Evolutionary conservation across 192 early-diverging fungal species (phyloP), one percentile per base, ranked within the genome.

Genomic region (Podochytrium sp.): DNA sequence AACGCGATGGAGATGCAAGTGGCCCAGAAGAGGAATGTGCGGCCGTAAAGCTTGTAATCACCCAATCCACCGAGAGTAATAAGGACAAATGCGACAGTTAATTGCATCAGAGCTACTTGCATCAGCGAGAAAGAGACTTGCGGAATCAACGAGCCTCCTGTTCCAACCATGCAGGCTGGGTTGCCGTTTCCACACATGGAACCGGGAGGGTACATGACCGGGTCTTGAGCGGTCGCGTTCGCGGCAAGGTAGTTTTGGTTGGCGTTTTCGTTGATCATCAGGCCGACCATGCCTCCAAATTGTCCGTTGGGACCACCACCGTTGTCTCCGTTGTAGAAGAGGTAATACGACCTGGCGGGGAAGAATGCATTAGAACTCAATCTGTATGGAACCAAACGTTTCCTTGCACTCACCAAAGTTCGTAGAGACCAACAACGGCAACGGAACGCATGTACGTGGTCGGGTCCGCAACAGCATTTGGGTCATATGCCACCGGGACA

Each of bases 301-400:
- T 39, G n/a, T 25, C 56, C 53, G 70, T 71, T 71, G 14, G 55
- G 70, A 50, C 55, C 70, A 60, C 70, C 70, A 18, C 66, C 66
- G 58, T 58, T 61, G 39, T 71, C 57, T 43, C 70, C 70, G 70
- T 71, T 71, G 58, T 71, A 71, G 42, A 71, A 71, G 27, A 71
- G 56, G 42, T 71, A 71, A 57, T 71, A 71, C 10, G 70, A 12
- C 70, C 70, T 60, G 56, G 47, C 16, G 3, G 32, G 1, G 6
- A 16, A 61, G 12, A 35, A 34, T 10, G 29, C 10, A n/a, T 25
- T 57, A 25, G 55, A 57, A 57, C 10, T 6, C 29, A 7, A 18
- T 61, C n/a, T n/a, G n/a, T n/a, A n/a, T n/a, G n/a, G n/a, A n/a
- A n/a, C n/a, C n/a, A n/a, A n/a, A n/a, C n/a, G n/a, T n/a, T n/a